These are phyloP conservation scores for Penicillium verhagenii DNA, from an alignment of 495 filamentous ascomycete species.

Conservation along the genomic window DNA sequence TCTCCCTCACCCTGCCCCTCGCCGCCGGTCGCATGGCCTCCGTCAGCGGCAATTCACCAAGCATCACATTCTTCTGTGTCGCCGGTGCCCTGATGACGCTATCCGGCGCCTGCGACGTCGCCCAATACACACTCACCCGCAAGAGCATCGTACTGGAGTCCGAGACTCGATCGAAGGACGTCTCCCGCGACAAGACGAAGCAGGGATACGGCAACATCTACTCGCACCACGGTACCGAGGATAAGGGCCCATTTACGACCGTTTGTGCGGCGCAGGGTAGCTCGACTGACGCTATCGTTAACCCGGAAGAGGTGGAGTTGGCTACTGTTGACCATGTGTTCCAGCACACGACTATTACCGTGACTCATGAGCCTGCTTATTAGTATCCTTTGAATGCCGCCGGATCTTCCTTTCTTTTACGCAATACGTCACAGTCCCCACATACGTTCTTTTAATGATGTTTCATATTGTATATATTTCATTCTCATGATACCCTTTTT, in stretches of 20 bases:
- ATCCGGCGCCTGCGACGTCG: slow-evolving; percentile 65
- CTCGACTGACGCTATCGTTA: slow-evolving; percentile 19
- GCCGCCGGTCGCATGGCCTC: slow-evolving; percentile 60
- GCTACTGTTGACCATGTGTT: slow-evolving; percentile 21
- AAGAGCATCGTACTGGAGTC: slow-evolving; percentile 27
- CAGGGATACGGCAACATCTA: slow-evolving; percentile 3
- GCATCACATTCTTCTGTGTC: slow-evolving; percentile 57
- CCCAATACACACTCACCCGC: slow-evolving; percentile 63
- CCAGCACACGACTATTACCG: slow-evolving; percentile 32
- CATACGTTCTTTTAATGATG: not conserved
- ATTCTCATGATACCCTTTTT: not conserved
- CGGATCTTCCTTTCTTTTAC: not conserved
- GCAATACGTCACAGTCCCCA: not conserved
- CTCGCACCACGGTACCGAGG: slow-evolving; percentile 2
- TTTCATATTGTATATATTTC: not conserved
- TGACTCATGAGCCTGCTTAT: slow-evolving; percentile 26
- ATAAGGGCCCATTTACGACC: slow-evolving; percentile 15
- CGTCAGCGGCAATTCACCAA: slow-evolving; percentile 51
- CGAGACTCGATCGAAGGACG: slow-evolving; percentile 20
- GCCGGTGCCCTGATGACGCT: slow-evolving; percentile 63
- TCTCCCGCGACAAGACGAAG: slow-evolving; percentile 8
- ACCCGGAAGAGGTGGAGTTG: slow-evolving; percentile 16
- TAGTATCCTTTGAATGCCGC: not conserved
- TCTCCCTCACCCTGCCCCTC: slow-evolving; percentile 61
- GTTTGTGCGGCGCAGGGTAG: slow-evolving; percentile 13